phyloP scores from a whole-genome alignment of 192 early-diverging fungal species.

The Rhizoclosmatium globosum region DNA sequence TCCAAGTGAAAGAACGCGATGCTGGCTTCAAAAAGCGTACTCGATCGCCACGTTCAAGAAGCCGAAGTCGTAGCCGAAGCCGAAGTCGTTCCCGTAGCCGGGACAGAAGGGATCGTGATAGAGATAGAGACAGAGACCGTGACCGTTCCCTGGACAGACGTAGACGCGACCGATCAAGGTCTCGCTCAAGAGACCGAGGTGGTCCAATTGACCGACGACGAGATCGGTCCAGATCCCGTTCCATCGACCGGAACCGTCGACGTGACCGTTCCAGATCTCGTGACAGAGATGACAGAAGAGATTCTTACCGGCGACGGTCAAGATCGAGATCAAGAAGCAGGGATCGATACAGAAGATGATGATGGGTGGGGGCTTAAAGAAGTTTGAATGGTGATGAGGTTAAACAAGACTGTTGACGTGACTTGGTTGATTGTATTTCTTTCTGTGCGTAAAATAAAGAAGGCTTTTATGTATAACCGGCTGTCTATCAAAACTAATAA shows the following conservation, averaged over 20 bases:
- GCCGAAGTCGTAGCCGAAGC: conserved; percentile 25
- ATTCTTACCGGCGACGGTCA: conserved; percentile 17
- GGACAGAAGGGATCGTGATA: not conserved
- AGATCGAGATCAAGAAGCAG: conserved; percentile 31
- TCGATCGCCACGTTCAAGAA: conserved; percentile 2
- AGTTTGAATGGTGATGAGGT: not conserved
- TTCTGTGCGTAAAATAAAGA: too few relatives aligned
- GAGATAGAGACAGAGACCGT: conserved; percentile 16
- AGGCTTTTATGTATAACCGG: too few relatives aligned
- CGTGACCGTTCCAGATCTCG: conserved; percentile 5
- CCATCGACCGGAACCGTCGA: conserved; percentile 2
- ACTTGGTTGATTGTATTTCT: too few relatives aligned
- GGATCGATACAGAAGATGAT: conserved; percentile 34
- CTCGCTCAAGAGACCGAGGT: conserved; percentile 7
- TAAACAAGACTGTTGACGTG: not conserved
- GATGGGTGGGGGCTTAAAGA: not conserved
- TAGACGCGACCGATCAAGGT: conserved; percentile 14
- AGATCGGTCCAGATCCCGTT: conserved; percentile 7
- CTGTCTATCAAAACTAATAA: too few relatives aligned
- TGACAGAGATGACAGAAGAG: not conserved
- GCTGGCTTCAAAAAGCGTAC: not conserved
- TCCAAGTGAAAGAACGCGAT: conserved; percentile 10
- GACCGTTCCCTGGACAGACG: conserved; percentile 21
- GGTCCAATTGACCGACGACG: conserved; percentile 29
- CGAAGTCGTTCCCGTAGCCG: conserved; percentile 3